Percentiles rank a stretch among this genome's conserved stretches.
phyloP scores from a whole-genome alignment of 768 basidiomycete species.

The Lactifluus piperatus region DNA sequence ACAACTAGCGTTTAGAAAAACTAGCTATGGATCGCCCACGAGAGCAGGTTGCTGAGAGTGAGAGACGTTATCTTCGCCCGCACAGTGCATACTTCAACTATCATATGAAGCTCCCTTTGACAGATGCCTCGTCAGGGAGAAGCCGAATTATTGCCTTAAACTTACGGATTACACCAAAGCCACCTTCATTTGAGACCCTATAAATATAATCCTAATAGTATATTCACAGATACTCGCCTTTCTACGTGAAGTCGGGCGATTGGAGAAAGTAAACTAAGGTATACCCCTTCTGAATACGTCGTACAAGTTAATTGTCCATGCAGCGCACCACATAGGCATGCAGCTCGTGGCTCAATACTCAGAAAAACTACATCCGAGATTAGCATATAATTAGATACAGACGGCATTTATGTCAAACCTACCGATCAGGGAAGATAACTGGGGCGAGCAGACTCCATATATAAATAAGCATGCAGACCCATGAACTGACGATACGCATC shows the following conservation, averaged over 20 bases:
- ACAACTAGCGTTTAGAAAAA: too few relatives aligned
- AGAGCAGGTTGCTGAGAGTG: too few relatives aligned
- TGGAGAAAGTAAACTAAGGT: background rate
- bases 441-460: slow-evolving; percentile 86
- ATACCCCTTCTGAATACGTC: background rate
- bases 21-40: too few relatives aligned
- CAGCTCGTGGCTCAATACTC: background rate
- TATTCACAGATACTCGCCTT: background rate
- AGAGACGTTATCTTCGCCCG: too few relatives aligned
- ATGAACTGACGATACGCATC: slow-evolving; percentile 95
- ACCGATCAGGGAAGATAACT: slow-evolving; percentile 86
- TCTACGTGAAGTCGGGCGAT: background rate
- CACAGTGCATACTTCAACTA: too few relatives aligned
- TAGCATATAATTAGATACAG: background rate
- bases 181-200: too few relatives aligned
- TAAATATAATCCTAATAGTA: background rate
- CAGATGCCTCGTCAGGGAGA: too few relatives aligned
- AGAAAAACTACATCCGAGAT: slow-evolving; percentile 2
- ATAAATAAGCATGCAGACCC: slow-evolving; percentile 85
- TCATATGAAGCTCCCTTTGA: too few relatives aligned
- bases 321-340: background rate
- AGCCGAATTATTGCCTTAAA: too few relatives aligned
- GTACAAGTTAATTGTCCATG: background rate
- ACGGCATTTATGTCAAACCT: slow-evolving; percentile 24
- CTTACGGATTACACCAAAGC: too few relatives aligned